Conservation (phyloP, 2,329 filamentous ascomycete genomes). For the Penicillium psychrosexuale region DNA sequence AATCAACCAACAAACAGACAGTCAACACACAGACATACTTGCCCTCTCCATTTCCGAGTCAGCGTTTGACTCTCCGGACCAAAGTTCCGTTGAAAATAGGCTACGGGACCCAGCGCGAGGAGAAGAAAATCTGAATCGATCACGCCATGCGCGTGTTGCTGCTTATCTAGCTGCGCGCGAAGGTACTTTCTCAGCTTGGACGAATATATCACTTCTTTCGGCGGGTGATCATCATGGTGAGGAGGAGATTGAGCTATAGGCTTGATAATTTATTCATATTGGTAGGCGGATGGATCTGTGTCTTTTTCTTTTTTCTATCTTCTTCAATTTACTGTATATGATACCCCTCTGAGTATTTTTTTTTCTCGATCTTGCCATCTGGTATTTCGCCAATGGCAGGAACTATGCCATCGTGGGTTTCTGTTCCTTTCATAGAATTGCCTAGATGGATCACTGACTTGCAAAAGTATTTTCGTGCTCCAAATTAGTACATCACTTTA, state of each 20-base stretch:
- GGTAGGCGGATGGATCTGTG: neutral
- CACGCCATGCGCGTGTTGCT: conserved; percentile 26
- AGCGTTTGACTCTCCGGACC: conserved; percentile 9
- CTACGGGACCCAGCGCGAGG: neutral
- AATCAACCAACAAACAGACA: conserved; percentile 11
- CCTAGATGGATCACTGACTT: neutral
- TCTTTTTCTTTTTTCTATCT: neutral
- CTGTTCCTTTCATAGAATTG: neutral
- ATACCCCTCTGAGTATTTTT: conserved; percentile 1
- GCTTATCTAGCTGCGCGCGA: conserved; percentile 44
- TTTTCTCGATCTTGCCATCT: neutral
- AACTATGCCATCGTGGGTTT: neutral
- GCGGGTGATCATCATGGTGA: conserved; percentile 43
- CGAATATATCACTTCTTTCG: conserved; percentile 43
- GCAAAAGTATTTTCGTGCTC: neutral
- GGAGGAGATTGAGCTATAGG: conserved; percentile 44
- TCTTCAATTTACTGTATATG: neutral
- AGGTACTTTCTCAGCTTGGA: conserved; percentile 45
- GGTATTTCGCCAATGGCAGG: neutral
- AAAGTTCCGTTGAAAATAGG: neutral
- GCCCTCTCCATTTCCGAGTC: conserved; percentile 23
- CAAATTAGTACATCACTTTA: neutral
- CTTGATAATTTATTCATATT: neutral
- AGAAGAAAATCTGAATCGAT: conserved; percentile 3
- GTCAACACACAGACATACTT: conserved; percentile 19